Evolutionary conservation across 2,329 filamentous ascomycete genomes (phyloP).

Genomic region (Exophiala mesophila): DNA sequence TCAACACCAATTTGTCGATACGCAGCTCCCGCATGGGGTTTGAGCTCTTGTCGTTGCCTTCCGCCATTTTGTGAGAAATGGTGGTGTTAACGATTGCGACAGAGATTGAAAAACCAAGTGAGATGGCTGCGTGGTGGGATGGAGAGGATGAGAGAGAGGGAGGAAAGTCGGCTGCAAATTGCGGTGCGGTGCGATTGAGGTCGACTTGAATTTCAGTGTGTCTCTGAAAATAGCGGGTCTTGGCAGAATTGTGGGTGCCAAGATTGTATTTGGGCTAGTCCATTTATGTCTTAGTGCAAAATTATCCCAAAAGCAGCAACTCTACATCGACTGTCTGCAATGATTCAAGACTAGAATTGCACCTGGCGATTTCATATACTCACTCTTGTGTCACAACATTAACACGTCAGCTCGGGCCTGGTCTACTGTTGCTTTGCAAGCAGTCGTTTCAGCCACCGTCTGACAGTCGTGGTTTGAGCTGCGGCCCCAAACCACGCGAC

Average conservation of each 20-base stretch:
- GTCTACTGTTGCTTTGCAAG: constrained; percentile 1
- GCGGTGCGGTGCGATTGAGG: background rate
- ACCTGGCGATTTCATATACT: no score
- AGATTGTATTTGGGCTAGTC: background rate
- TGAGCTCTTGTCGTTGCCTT: constrained; percentile 69
- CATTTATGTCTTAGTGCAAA: background rate
- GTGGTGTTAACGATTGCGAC: constrained; percentile 29
- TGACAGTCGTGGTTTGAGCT: constrained; percentile 20
- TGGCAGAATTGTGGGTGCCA: background rate
- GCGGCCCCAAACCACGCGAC: constrained; percentile 21
- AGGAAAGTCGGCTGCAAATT: background rate
- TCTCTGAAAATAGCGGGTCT: background rate
- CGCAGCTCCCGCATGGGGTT: constrained; percentile 99
- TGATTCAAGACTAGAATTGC: no score
- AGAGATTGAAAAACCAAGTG: constrained; percentile 14
- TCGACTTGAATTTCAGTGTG: background rate
- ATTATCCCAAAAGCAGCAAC: background rate
- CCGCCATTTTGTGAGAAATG: constrained; percentile 47
- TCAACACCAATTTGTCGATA: constrained; percentile 99
- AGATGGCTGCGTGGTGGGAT: background rate
- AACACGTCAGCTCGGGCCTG: constrained; percentile 22
- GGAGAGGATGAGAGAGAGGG: background rate
- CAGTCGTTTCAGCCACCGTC: constrained; percentile 23
- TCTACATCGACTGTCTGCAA: background rate
- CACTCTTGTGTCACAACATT: no score